These are phyloP conservation scores for Ogataea saltuana DNA, from an alignment of 805 yeast genomes.

Conservation along the genomic window DNA sequence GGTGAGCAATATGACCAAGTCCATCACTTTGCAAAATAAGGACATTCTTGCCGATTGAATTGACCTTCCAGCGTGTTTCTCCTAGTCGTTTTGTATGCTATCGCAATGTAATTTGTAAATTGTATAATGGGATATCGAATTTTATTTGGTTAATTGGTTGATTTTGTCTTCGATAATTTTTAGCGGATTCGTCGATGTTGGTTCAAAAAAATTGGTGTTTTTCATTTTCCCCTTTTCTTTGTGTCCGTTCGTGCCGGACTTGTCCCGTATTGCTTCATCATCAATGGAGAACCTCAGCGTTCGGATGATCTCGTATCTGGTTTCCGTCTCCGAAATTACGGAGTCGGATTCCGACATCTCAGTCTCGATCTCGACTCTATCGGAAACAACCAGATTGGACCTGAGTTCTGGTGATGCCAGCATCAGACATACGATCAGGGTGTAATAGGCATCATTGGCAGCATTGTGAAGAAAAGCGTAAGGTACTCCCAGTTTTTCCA, in stretches of 20 bases:
- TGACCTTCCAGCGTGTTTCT: not conserved
- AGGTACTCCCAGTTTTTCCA: constrained; percentile 32
- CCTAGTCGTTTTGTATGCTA: no score
- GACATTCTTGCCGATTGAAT: constrained; percentile 36
- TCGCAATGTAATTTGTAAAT: no score
- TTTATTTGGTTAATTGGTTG: not conserved
- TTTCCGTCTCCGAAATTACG: not conserved
- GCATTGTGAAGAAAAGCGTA: constrained; percentile 35
- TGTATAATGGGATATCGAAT: no score
- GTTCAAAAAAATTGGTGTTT: constrained; percentile 1
- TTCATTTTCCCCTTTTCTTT: not conserved
- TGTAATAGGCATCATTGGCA: constrained; percentile 36
- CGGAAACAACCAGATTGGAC: constrained; percentile 19
- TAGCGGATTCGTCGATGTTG: not conserved
- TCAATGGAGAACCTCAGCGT: constrained; percentile 19
- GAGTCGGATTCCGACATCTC: not conserved
- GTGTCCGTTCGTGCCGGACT: constrained; percentile 1
- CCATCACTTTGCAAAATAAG: constrained; percentile 73
- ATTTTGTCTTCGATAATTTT: not conserved
- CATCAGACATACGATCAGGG: constrained; percentile 30
- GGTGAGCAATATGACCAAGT: constrained; percentile 84
- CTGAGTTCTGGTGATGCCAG: constrained; percentile 30
- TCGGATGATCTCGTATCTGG: not conserved
- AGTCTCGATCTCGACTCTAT: not conserved
- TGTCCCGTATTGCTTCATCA: constrained; percentile 12